Conservation (phyloP, 208 protist species). For the Acanthamoeba polyphaga region DNA sequence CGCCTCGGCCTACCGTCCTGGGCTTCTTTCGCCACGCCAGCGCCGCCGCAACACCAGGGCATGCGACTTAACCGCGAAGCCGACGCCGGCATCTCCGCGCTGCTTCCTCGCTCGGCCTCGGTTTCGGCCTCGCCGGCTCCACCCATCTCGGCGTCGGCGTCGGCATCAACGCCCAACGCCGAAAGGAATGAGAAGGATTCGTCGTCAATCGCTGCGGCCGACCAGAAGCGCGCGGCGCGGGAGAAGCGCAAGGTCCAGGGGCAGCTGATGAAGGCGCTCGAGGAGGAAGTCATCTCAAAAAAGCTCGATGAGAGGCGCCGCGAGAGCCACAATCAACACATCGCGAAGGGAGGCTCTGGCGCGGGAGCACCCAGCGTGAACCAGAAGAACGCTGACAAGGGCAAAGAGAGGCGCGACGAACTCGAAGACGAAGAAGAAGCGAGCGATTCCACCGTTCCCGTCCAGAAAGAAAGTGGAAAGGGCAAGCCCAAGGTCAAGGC, state of each 20-base stretch:
- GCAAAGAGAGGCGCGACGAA: not conserved
- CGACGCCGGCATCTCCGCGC: too few relatives aligned
- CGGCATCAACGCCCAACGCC: not conserved
- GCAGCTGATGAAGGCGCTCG: not conserved
- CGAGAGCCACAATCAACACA: not conserved
- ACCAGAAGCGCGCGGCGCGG: not conserved
- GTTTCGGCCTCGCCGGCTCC: not conserved
- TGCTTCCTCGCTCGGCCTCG: not conserved
- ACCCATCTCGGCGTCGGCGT: not conserved
- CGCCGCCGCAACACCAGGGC: not conserved
- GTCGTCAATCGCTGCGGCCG: not conserved
- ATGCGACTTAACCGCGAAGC: too few relatives aligned
- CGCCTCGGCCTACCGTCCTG: not conserved
- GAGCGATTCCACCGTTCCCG: not conserved
- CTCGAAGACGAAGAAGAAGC: not conserved
- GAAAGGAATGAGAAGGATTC: not conserved
- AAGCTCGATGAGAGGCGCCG: constrained; percentile 4
- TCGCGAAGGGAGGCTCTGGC: not conserved
- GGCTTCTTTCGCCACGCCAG: not conserved
- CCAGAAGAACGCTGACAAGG: not conserved
- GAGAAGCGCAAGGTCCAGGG: not conserved
- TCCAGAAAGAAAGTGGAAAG: not conserved
- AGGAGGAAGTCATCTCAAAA: not conserved
- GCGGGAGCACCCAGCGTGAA: too few relatives aligned
- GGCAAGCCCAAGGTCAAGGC: not conserved